Conservation (phyloP, 2,329 filamentous ascomycete genomes). For the Calonectria multiphialidica region DNA sequence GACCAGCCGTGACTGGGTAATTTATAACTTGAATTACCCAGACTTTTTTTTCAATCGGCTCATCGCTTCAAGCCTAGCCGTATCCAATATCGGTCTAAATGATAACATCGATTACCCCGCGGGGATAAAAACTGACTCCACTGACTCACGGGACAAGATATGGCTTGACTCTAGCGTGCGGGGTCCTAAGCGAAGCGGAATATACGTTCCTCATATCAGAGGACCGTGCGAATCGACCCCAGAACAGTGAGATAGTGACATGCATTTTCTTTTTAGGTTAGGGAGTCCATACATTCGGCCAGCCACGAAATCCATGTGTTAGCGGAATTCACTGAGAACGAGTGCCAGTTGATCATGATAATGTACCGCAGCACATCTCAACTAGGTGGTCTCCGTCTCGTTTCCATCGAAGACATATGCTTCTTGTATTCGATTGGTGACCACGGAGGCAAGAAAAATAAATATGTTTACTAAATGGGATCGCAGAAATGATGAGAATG, state of each 20-base stretch:
- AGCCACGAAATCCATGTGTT: too few species aligned
- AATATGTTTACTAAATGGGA: too few species aligned
- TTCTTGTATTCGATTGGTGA: too few species aligned
- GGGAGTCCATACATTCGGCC: too few species aligned
- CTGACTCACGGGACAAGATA: neutral
- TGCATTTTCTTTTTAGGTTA: too few species aligned
- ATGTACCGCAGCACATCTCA: too few species aligned
- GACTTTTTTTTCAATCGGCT: neutral
- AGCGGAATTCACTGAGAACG: too few species aligned
- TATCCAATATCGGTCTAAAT: neutral
- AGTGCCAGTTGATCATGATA: too few species aligned
- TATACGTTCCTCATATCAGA: neutral
- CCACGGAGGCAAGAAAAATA: too few species aligned
- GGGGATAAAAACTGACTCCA: neutral
- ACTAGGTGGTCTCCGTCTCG: too few species aligned
- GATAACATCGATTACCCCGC: neutral
- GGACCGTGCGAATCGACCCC: neutral
- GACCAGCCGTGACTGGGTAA: neutral
- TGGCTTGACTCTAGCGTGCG: neutral
- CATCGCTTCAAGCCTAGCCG: neutral
- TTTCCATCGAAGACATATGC: too few species aligned
- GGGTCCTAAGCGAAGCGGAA: neutral
- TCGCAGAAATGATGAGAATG: too few species aligned
- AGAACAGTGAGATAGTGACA: neutral
- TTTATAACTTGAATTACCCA: neutral